These are phyloP conservation scores for Leishmania arabica DNA, from an alignment of 208 protist genomes.

Conservation along the genomic window DNA sequence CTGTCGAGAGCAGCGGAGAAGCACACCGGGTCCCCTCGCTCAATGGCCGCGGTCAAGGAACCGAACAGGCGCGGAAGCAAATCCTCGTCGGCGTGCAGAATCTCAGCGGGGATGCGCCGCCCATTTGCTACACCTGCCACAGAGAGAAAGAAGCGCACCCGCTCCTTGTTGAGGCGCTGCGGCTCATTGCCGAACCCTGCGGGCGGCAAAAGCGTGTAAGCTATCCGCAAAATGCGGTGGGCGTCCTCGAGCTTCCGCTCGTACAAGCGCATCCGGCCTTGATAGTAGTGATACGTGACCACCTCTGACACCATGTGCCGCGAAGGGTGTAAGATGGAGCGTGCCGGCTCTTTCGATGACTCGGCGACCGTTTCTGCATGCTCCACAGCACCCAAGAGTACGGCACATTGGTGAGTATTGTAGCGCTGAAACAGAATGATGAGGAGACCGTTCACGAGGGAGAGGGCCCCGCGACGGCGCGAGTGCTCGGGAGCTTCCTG, in stretches of 20 bases:
- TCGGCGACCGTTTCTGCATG: constrained; percentile 57
- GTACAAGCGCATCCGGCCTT: constrained; percentile 75
- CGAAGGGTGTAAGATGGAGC: constrained; percentile 70
- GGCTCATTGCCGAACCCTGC: constrained; percentile 48
- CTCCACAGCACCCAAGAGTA: constrained; percentile 62
- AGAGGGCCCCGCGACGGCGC: constrained; percentile 74
- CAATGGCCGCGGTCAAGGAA: constrained; percentile 47
- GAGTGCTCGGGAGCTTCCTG: constrained; percentile 69
- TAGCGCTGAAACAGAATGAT: constrained; percentile 77
- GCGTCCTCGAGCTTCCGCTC: constrained; percentile 61
- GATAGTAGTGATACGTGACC: constrained; percentile 81
- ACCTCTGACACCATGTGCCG: constrained; percentile 86
- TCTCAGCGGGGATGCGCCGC: constrained; percentile 45
- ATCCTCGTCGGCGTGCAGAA: constrained; percentile 48
- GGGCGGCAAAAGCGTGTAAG: constrained; percentile 74
- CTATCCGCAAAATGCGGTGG: constrained; percentile 43
- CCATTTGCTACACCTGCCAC: constrained; percentile 66
- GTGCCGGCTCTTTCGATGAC: constrained; percentile 35
- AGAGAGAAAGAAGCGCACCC: constrained; percentile 74
- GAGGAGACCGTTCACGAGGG: constrained; percentile 81
- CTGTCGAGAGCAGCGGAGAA: constrained; percentile 55
- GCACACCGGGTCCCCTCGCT: constrained; percentile 47
- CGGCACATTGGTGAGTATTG: constrained; percentile 83
- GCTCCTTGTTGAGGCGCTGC: constrained; percentile 79
- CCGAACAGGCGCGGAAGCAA: constrained; percentile 54